phyloP scores from a whole-genome alignment of 441 rosid species.

The Manihot esculenta region DNA sequence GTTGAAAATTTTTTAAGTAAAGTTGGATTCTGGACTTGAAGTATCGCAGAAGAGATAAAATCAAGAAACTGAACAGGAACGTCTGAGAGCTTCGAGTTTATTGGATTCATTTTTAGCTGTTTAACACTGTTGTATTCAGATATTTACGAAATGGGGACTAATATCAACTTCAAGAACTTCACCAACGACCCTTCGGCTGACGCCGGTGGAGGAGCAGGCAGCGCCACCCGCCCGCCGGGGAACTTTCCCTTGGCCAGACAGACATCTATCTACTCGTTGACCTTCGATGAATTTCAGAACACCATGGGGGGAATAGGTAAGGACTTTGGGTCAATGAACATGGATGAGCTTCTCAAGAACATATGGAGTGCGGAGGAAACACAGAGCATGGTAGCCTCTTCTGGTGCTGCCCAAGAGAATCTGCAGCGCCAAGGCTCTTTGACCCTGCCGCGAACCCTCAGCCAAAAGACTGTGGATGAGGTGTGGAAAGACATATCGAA shows the following conservation, averaged over 20 bases:
- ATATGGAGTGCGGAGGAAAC: conserved; percentile 91
- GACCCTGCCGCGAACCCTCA: conserved; percentile 82
- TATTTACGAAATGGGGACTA: conserved; percentile 45
- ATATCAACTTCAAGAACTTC: conserved; percentile 60
- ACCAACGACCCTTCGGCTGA: conserved; percentile 28
- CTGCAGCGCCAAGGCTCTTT: conserved; percentile 87
- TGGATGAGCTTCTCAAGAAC: conserved; percentile 91
- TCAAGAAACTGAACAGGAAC: background rate
- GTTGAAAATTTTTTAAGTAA: background rate
- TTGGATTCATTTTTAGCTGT: conserved; percentile 6
- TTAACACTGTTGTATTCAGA: conserved; percentile 31
- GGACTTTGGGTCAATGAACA: conserved; percentile 92
- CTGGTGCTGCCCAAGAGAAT: conserved; percentile 23
- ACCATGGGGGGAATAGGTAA: conserved; percentile 63
- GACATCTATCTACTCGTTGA: conserved; percentile 72
- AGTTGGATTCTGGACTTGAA: background rate
- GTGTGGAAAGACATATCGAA: conserved; percentile 77
- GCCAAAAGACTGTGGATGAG: conserved; percentile 88
- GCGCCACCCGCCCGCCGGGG: conserved; percentile 31
- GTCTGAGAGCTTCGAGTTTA: background rate
- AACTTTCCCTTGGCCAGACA: conserved; percentile 50
- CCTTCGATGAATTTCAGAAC: conserved; percentile 84
- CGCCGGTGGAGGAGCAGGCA: conserved; percentile 29
- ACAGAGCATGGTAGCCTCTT: conserved; percentile 48
- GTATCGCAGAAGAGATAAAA: too few relatives aligned